Base-by-base conservation (phyloP, 208 protist species). In the Novymonas esmeraldas region DNA sequence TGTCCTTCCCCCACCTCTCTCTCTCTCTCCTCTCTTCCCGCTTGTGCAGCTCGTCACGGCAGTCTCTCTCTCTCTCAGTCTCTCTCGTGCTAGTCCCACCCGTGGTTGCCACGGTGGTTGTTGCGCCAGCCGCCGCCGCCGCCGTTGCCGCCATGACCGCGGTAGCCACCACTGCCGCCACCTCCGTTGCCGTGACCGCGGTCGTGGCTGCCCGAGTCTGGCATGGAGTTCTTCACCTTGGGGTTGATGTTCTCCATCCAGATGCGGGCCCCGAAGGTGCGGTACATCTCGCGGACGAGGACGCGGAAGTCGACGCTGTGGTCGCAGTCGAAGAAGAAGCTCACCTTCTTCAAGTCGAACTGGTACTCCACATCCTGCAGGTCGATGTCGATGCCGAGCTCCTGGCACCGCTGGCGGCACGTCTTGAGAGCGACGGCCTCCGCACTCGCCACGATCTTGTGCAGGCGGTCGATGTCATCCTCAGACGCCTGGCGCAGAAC, bases 331-430 rank as follows among this genome's bases (percentile, higher is more conserved):
- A 95, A 97, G 79, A 91, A 97, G 64, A 97, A 97, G 65, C 85
- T 93, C 50, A 97, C 85, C 74, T 97, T 97, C 70, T 96, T 96
- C 82, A 88, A 90, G 64, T 97, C 93, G 61, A 96, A 96, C 89
- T 97, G 93, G 65, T 96, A 96, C 66, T 97, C 91, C 29, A 84
- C 83, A 67, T 95, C 91, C 33, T 88, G 60, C 22, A 96, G 63
- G 51, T 88, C 79, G 42, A 96, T 95, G 28, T 84, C 82, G 22
- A 97, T 90, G 24, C 84, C 84, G 29, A 92, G 82, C 52, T 97
- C 89, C 49, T 79, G 45, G 68, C 83, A 89, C 36, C 85, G 84
- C 77, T 94, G 79, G 14, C 78, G 79, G 81, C 93, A 97, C 28
- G 85, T 93, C 70, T 92, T 90, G 26, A 95, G 84, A 6, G 93